These are phyloP conservation scores for Gaeumannomyces sp. DNA, from an alignment of 2,329 filamentous ascomycete genomes.

Conservation along the genomic window DNA sequence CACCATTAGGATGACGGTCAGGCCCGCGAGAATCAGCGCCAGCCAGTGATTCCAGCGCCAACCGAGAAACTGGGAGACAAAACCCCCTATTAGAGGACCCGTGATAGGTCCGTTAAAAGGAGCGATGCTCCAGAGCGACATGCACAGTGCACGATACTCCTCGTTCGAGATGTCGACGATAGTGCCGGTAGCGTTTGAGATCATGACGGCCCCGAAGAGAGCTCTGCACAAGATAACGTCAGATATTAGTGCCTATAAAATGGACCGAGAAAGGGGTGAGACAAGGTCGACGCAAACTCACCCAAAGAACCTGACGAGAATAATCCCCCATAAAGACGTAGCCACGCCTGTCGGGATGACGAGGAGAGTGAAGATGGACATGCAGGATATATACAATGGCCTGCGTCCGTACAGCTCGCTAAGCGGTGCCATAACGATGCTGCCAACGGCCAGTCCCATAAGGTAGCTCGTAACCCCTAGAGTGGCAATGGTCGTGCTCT, in stretches of 20 bases:
- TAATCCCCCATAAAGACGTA: conserved; percentile 55
- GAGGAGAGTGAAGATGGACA: conserved; percentile 57
- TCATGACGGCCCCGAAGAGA: conserved; percentile 58
- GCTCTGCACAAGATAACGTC: conserved; percentile 14
- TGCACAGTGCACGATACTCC: conserved; percentile 72
- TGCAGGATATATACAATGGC: conserved; percentile 58
- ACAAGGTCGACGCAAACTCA: conserved; percentile 20
- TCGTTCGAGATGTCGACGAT: conserved; percentile 79
- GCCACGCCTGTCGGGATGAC: conserved; percentile 66
- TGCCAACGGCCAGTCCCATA: conserved; percentile 49
- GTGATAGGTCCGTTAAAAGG: conserved; percentile 68
- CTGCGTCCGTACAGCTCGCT: conserved; percentile 60
- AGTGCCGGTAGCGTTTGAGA: conserved; percentile 76
- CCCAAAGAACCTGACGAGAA: conserved; percentile 65
- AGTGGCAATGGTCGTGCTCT: conserved; percentile 49
- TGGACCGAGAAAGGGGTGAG: conserved; percentile 15
- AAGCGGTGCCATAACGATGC: conserved; percentile 66
- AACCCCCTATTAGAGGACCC: conserved; percentile 73
- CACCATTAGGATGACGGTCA: conserved; percentile 51
- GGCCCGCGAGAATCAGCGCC: conserved; percentile 63
- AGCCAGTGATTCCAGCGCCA: conserved; percentile 90
- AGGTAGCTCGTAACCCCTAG: conserved; percentile 49
- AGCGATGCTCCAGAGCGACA: conserved; percentile 77
- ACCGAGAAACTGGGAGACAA: conserved; percentile 68
- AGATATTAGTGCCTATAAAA: background rate